Evolutionary conservation across 164 flowering plant species (phyloP).

Genomic region (Umbellularia californica): DNA sequence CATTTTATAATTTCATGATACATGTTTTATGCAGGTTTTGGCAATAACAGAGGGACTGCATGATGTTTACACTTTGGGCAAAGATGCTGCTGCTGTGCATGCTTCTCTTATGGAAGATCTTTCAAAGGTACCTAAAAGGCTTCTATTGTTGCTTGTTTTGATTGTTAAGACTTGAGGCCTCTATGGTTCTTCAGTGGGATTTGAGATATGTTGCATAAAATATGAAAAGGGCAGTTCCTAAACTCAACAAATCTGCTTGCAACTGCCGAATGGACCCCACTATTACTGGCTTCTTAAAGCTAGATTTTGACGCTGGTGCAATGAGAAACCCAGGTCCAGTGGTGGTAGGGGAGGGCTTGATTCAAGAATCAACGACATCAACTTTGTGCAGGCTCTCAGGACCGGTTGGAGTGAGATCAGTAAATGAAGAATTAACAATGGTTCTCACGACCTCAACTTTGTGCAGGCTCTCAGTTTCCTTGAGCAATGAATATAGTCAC

Average conservation of each 20-base stretch:
- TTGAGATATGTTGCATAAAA: background rate
- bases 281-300: background rate
- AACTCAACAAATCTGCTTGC: background rate
- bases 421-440: too few species aligned
- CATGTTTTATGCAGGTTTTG: slow-evolving; percentile 56
- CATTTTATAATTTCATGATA: slow-evolving; percentile 2
- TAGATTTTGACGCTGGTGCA: too few species aligned
- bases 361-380: too few species aligned
- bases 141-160: background rate
- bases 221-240: background rate
- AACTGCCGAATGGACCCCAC: background rate
- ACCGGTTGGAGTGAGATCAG: too few species aligned
- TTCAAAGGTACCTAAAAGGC: slow-evolving; percentile 48
- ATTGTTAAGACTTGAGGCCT: background rate
- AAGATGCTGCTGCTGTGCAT: slow-evolving; percentile 83
- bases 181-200: background rate
- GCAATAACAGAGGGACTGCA: slow-evolving; percentile 85
- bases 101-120: slow-evolving; percentile 74
- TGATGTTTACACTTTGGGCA: slow-evolving; percentile 84
- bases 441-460: too few species aligned
- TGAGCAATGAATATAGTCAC: too few species aligned
- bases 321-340: too few species aligned
- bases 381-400: too few species aligned
- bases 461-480: too few species aligned
- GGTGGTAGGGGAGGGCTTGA: too few species aligned